Percentiles rank a stretch among this genome's conserved stretches.
Conservation (phyloP, 169 alveolate genomes). For the Amoebophrya sp. region DNA sequence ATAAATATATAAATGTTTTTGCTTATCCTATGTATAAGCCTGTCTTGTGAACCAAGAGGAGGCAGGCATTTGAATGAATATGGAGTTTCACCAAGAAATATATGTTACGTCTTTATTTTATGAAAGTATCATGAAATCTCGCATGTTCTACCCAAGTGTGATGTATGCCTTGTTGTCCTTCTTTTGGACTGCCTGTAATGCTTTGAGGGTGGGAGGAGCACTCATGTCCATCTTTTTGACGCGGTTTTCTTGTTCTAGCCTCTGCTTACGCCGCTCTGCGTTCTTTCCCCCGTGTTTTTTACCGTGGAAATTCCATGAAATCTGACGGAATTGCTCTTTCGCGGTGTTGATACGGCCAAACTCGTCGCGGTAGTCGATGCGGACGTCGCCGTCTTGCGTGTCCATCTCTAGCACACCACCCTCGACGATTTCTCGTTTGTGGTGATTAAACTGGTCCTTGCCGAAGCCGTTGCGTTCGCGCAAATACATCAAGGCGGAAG, state of each 20-base stretch:
- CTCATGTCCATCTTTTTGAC: not conserved
- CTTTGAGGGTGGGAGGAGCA: not conserved
- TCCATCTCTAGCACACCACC: not conserved
- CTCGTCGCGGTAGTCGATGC: not conserved
- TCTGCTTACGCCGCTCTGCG: not conserved
- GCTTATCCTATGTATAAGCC: too few relatives aligned
- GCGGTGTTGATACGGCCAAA: slow-evolving; percentile 15
- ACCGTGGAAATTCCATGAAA: not conserved
- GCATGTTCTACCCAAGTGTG: not conserved
- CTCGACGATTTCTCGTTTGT: not conserved
- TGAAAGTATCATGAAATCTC: too few relatives aligned
- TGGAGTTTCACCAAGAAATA: too few relatives aligned
- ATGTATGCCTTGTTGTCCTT: not conserved
- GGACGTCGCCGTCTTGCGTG: not conserved
- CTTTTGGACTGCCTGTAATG: not conserved
- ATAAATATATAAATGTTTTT: too few relatives aligned
- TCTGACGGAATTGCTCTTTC: not conserved
- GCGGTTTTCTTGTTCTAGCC: not conserved
- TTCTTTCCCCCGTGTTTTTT: not conserved
- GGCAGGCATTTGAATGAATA: too few relatives aligned
- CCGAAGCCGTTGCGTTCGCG: not conserved
- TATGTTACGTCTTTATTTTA: too few relatives aligned
- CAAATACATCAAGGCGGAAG: not conserved
- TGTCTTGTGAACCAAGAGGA: too few relatives aligned
- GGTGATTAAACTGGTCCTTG: not conserved